Conservation (phyloP, 2,329 filamentous ascomycete species). For the Lachnellula willkommii region DNA sequence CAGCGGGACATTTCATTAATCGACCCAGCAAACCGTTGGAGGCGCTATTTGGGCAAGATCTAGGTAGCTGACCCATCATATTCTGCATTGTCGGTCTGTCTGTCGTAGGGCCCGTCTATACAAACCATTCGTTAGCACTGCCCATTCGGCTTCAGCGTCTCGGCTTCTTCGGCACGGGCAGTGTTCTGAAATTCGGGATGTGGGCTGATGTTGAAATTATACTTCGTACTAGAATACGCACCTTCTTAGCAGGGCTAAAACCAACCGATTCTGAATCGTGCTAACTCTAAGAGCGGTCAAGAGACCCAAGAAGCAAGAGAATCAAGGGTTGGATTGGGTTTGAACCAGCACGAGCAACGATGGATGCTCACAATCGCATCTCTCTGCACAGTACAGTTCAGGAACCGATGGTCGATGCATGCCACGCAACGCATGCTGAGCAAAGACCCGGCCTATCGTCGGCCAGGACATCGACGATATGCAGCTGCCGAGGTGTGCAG, state of each 20-base stretch:
- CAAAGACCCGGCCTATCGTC: too few species aligned
- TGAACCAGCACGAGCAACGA: too few species aligned
- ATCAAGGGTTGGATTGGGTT: too few species aligned
- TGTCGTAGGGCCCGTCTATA: too few species aligned
- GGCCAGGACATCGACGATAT: too few species aligned
- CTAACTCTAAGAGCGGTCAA: not conserved
- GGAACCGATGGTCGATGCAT: too few species aligned
- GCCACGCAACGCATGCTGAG: too few species aligned
- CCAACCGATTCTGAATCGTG: not conserved
- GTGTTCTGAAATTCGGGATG: too few species aligned
- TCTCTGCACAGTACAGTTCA: too few species aligned
- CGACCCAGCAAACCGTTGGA: conserved; percentile 7
- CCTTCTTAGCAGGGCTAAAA: not conserved
- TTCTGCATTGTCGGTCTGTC: not conserved
- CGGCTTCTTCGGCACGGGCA: not conserved
- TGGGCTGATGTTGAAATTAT: not conserved
- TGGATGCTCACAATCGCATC: not conserved
- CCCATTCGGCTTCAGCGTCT: not conserved
- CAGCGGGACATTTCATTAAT: not conserved
- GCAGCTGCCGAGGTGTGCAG: too few species aligned
- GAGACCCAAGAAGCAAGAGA: not conserved
- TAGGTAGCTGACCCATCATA: not conserved
- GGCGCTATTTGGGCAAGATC: conserved; percentile 1
- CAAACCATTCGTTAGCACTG: not conserved
- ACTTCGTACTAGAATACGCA: not conserved